Base-by-base conservation (phyloP, 2,329 filamentous ascomycete genomes). In the Passalora sequoiae region DNA sequence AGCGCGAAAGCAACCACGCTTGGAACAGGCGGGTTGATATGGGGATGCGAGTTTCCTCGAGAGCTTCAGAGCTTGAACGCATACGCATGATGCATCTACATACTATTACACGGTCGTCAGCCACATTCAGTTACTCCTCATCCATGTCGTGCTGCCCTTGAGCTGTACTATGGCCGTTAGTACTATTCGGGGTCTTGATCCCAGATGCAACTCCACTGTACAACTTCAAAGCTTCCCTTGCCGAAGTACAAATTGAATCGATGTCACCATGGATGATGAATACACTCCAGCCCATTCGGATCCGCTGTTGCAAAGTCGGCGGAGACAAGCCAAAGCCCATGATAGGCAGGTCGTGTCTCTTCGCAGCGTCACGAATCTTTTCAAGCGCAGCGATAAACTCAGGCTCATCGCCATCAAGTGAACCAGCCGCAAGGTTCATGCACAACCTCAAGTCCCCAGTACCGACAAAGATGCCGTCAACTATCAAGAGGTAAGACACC, bases 161-260 rank as follows among this genome's bases (percentile, higher is more conserved):
- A 13, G 6, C 28, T 2, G 28, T 30, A n/a, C 6, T 15, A 13
- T 12, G n/a, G 12, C 28, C 28, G 16, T 30, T 30, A 6, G 28
- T 6, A 12, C 28, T 15, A 9, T 30, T n/a, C n/a, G n/a, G 28
- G 16, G n/a, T 15, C 6, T 30, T 30, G 28, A n/a, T n/a, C 6
- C n/a, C 28, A 30, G 28, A 13, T n/a, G 72, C 55, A 81, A 84
- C 50, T 66, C 73, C 13, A 44, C 50, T 29, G 21, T 25, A 39
- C 22, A 27, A 13, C 36, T 32, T 17, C 17, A 41, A 25, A 24
- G 25, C 25, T 20, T 28, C 15, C 16, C 16, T 16, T 16, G 31
- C 41, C 6, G 41, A 39, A 21, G 15, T 31, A 33, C 13, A 44
- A 16, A 44, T 44, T 27, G 24, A 16, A 25, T 27, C 24, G 16